Evolutionary conservation across 352 stramenopile species (phyloP), one percentile per base, ranked within the genome.

Genomic region (Phytopythium chamaehyphon): DNA sequence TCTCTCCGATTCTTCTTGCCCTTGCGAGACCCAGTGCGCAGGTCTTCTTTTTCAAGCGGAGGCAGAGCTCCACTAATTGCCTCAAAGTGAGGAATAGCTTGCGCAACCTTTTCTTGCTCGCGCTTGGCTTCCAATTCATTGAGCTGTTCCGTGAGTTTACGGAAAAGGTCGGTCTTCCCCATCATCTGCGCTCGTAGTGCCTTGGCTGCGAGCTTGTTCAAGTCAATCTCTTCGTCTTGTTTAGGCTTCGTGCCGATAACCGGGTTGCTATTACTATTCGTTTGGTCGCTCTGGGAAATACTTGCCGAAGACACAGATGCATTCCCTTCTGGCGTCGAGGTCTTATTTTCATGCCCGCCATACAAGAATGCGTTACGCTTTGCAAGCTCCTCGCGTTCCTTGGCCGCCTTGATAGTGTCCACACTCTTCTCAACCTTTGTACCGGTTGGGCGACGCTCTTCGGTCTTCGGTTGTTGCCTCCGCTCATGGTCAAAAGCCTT

Each of bases 161-260:
- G 64, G 59, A 95, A 95, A 9, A 88, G 38, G 37, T 69, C 64
- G 12, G 66, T 80, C 37, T 95, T 91, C 38, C 84, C 84, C 68
- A 86, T 80, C 76, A 93, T 95, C 26, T 95, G 83, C 15, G 84
- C 84, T 18, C 80, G 67, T 33, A 95, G 63, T 0, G 84, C 84
- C 54, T 71, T 80, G 8, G 84, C 84, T 23, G 84, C 84, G 2
- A 95, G 55, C 48, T 90, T 92, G 61, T 95, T 95, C 3, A 95
- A 54, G 26, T 88, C 76, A 6, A 72, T 51, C 1, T 65, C 69
- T 16, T 64, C 68, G 6, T 75, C 60, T 26, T 61, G 40, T 24
- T 60, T 61, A 15, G n/a, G n/a, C 2, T 46, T 52, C 2, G n/a
- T 35, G 33, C 8, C 19, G n/a, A 10, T 14, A 10, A 1, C 5